Evolutionary conservation across 352 stramenopile species (phyloP).

Genomic region (Pythium folliculosum): DNA sequence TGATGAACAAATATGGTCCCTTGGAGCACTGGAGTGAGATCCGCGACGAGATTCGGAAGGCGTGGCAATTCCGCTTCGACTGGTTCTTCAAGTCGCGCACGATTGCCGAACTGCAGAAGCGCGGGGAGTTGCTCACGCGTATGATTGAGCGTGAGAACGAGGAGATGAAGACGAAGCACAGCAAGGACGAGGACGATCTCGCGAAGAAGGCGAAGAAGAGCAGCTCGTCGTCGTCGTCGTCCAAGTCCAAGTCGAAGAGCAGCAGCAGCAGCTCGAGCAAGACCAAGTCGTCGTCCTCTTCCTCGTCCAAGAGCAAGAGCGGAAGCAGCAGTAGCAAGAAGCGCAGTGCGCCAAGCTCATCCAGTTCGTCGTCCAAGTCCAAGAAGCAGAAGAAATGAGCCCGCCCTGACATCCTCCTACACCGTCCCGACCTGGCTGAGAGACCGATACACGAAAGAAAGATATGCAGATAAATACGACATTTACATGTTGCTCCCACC

Average conservation of each 20-base stretch:
- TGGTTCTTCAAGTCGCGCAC: conserved; percentile 99
- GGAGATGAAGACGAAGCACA: conserved; percentile 74
- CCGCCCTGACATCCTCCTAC: background rate
- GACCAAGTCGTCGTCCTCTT: conserved; percentile 35
- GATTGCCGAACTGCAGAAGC: conserved; percentile 96
- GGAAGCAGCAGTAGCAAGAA: conserved; percentile 63
- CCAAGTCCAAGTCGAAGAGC: conserved; percentile 68
- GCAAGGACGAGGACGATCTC: conserved; percentile 79
- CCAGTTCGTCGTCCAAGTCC: conserved; percentile 48
- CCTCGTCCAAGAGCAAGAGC: conserved; percentile 43
- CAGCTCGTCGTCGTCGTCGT: conserved; percentile 47
- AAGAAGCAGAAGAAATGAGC: conserved; percentile 77
- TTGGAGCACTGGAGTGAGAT: conserved; percentile 96
- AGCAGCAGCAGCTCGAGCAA: conserved; percentile 57
- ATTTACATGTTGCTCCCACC: background rate
- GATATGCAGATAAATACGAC: background rate
- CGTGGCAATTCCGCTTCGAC: conserved; percentile 99
- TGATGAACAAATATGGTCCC: conserved; percentile 99
- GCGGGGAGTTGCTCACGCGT: conserved; percentile 94
- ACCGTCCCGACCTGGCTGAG: background rate
- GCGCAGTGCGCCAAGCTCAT: conserved; percentile 47
- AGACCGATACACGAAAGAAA: background rate
- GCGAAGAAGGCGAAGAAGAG: conserved; percentile 76
- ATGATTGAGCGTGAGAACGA: conserved; percentile 96
- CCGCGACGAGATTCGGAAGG: conserved; percentile 96